Evolutionary conservation across 2,329 filamentous ascomycete species (phyloP), one percentile per base, ranked within the genome.

Genomic region (Gnomoniopsis smithogilvyi): DNA sequence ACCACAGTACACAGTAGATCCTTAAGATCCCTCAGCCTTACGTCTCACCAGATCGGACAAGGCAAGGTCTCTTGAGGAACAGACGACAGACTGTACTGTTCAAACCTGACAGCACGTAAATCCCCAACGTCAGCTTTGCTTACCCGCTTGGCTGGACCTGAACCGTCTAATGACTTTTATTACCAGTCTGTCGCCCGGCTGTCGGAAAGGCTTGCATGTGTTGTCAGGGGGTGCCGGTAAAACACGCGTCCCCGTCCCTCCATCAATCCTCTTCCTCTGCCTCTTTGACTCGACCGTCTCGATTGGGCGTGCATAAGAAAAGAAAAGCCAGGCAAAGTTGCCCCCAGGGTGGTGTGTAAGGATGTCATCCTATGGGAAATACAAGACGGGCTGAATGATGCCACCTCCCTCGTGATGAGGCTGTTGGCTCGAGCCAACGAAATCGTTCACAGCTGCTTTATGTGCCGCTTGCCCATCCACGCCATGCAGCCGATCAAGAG

Each of bases 361-460:
- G 26, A 34, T n/a, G 26, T 22, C 26, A 22, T 49, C 47, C 26
- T 26, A 49, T 49, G 36, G 17, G 36, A 38, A 14, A 38, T 12
- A 38, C 36, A 38, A n/a, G 36, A 6, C 36, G 36, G 51, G 34
- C 49, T 21, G 26, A 46, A 46, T 56, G 54, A 8, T 33, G 56
- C 54, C 60, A 56, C 41, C 22, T 38, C n/a, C 15, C 19, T 41
- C 43, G 26, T 22, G 19, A 52, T 56, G 60, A 55, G 60, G 60
- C 60, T 59, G 53, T 41, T 50, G 49, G 49, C 56, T 50, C 36
- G 22, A 38, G 46, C 56, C 60, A 56, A 51, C 60, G 34, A 52
- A 14, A 56, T 48, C 49, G 48, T 19, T 33, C 49, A 51, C 56
- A 52, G 49, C 52, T 51, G 45, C 54, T 48, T 50, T 49, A 34